phyloP scores from a whole-genome alignment of 139 green algal genomes.

The Chlamydomonas sp. region DNA sequence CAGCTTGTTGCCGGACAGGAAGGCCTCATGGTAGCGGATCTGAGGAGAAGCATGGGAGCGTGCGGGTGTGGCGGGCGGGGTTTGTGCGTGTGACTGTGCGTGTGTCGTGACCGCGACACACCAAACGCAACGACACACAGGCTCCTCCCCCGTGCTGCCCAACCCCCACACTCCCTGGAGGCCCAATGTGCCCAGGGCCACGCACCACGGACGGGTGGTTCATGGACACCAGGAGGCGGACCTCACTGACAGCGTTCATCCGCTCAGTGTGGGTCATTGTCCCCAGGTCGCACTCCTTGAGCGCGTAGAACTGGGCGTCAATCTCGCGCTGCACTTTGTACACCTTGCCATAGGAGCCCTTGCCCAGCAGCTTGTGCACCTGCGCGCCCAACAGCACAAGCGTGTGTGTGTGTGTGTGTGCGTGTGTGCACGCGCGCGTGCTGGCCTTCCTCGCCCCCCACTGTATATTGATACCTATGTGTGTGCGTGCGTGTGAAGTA shows the following conservation, averaged over 20 bases:
- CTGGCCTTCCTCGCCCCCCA: no score
- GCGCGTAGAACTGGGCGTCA: conserved; percentile 56
- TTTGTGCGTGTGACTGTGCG: background rate
- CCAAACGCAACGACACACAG: no score
- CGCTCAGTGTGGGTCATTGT: conserved; percentile 58
- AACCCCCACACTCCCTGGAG: background rate
- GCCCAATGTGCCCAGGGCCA: background rate
- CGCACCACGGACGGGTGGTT: conserved; percentile 51
- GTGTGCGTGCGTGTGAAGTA: no score
- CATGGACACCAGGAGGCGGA: conserved; percentile 66
- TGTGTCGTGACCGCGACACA: background rate
- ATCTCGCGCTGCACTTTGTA: conserved; percentile 48
- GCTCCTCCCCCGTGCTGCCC: no score
- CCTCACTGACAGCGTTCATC: conserved; percentile 68
- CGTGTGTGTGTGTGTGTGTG: no score
- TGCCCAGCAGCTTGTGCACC: conserved; percentile 67
- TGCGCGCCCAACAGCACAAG: no score
- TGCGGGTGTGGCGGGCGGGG: no score
- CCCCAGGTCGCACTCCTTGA: conserved; percentile 66
- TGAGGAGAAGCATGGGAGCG: no score
- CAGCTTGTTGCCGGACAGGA: conserved; percentile 63
- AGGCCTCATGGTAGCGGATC: conserved; percentile 66
- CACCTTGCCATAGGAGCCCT: conserved; percentile 62
- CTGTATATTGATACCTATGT: no score
- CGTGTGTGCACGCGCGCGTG: no score